These are phyloP conservation scores for Verruconis gallopava DNA, from an alignment of 2,329 filamentous ascomycete species.

Conservation along the genomic window DNA sequence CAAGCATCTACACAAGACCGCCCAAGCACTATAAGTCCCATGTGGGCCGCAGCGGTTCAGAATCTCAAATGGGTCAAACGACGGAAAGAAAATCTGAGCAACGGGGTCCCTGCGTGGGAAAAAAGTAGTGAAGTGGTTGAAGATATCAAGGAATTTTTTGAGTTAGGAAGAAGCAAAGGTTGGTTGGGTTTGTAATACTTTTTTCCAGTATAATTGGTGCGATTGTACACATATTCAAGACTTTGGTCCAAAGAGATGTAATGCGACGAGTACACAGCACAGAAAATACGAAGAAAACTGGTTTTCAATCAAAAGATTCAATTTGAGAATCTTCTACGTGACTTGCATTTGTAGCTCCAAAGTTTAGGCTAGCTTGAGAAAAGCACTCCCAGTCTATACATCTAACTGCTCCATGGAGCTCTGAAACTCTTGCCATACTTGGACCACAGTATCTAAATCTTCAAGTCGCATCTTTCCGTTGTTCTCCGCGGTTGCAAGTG, in stretches of 20 bases:
- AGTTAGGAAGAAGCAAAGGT: neutral
- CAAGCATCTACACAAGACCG: neutral
- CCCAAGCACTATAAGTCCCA: neutral
- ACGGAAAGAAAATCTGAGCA: neutral
- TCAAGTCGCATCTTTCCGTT: slow-evolving; percentile 10
- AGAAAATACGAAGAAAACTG: too few species aligned
- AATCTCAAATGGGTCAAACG: neutral
- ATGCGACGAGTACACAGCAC: too few species aligned
- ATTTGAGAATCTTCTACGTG: too few species aligned
- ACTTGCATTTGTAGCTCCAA: too few species aligned
- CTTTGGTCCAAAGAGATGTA: too few species aligned
- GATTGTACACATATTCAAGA: too few species aligned
- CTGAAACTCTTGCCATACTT: slow-evolving; percentile 13
- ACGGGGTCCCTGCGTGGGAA: neutral
- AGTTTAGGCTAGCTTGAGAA: neutral
- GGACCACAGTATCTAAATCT: slow-evolving; percentile 15
- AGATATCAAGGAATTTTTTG: neutral
- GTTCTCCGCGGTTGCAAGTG: slow-evolving; percentile 13
- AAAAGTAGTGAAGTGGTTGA: neutral
- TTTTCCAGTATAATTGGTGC: too few species aligned
- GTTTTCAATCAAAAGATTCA: too few species aligned
- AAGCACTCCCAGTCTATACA: neutral
- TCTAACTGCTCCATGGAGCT: neutral
- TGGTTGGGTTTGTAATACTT: neutral
- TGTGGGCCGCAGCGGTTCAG: neutral